These are phyloP conservation scores for Saccharum spontaneum DNA, from an alignment of 176 grass and related monocot genomes.

Conservation along the genomic window DNA sequence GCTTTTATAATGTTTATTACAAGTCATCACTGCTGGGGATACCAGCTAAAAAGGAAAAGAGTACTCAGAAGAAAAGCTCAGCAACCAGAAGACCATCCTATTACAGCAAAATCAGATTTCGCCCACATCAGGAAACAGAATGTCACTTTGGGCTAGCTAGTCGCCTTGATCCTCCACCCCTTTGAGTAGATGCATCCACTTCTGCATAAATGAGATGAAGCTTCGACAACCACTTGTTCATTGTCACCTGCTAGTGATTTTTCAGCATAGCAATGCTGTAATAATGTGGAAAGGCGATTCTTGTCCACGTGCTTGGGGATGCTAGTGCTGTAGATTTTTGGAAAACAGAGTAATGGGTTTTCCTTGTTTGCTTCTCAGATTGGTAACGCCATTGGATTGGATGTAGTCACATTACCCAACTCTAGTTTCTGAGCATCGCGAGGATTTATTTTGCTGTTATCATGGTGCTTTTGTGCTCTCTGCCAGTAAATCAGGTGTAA, in stretches of 20 bases:
- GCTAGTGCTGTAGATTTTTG: background rate
- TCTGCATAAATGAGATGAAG: background rate
- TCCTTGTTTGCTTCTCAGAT: background rate
- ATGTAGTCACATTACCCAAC: background rate
- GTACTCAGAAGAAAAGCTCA: background rate
- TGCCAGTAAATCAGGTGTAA: background rate
- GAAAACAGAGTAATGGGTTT: background rate
- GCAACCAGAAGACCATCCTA: background rate
- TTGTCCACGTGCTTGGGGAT: background rate
- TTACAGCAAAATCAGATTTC: background rate
- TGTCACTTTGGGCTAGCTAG: accelerated
- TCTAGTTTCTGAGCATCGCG: background rate
- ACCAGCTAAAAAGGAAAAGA: background rate
- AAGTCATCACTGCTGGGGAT: too few species aligned
- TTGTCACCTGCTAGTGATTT: background rate
- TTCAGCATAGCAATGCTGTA: background rate
- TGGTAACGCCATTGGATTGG: background rate
- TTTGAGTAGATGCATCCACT: background rate
- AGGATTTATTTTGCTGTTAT: background rate
- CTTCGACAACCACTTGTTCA: background rate
- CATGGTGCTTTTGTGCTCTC: background rate
- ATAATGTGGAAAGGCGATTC: background rate
- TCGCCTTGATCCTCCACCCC: background rate
- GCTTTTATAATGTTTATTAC: background rate
- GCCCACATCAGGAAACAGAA: background rate